These are phyloP conservation scores for Penicillium psychrosexuale DNA, from an alignment of 2,329 filamentous ascomycete species.

Conservation along the genomic window DNA sequence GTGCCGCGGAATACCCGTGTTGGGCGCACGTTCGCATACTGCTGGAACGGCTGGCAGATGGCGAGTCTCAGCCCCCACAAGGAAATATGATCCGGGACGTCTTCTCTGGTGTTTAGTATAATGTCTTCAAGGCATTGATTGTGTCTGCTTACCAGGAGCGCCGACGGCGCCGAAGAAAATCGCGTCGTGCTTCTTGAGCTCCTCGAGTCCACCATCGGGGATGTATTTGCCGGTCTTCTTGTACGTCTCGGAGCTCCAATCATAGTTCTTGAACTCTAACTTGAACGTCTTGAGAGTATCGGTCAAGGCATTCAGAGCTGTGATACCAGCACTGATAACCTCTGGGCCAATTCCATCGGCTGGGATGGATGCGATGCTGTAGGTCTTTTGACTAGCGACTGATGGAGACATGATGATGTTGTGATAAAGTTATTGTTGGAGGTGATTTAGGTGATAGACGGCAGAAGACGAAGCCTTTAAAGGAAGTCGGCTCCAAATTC, in stretches of 20 bases:
- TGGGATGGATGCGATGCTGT: conserved; percentile 62
- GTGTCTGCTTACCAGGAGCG: conserved; percentile 47
- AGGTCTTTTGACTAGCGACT: conserved; percentile 24
- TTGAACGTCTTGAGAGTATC: conserved; percentile 54
- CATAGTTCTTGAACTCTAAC: conserved; percentile 60
- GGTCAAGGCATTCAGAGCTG: conserved; percentile 52
- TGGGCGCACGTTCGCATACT: conserved; percentile 67
- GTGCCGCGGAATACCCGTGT: conserved; percentile 62
- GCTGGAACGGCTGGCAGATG: conserved; percentile 65
- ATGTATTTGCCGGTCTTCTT: conserved; percentile 65
- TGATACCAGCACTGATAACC: conserved; percentile 62
- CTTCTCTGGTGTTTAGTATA: conserved; percentile 23
- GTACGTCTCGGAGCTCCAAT: conserved; percentile 66
- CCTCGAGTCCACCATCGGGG: conserved; percentile 57
- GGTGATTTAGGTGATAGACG: not conserved
- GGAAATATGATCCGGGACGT: conserved; percentile 65
- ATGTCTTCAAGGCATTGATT: not conserved
- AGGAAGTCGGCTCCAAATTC: not conserved
- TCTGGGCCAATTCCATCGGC: conserved; percentile 69
- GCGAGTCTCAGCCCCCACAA: conserved; percentile 66
- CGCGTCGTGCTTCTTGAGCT: conserved; percentile 59
- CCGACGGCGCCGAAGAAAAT: conserved; percentile 68
- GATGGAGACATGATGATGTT: conserved; percentile 21
- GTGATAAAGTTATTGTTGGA: not conserved
- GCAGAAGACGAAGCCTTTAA: not conserved